Evolutionary conservation across 208 protist genomes (phyloP), one percentile per base, ranked within the genome.

Genomic region (Naegleria lovaniensis): DNA sequence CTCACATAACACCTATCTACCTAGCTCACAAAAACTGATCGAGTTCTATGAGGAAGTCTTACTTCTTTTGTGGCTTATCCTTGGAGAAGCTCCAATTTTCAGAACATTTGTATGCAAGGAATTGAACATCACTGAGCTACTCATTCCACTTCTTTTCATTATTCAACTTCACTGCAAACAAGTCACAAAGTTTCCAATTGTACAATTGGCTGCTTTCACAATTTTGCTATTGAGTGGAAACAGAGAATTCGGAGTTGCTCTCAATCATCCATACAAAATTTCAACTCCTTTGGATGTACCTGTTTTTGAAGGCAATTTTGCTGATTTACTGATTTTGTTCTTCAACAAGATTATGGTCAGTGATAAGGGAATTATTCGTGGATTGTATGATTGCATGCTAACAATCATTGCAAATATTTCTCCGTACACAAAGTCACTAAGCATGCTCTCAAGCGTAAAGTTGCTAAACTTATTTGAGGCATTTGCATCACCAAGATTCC

Each of bases 341-440:
- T 33, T 90, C 9, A 16, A 58, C 5, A 85, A 85, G 33, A 13
- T n/a, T 9, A 90, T 90, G 19, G 41, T 76, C n/a, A 51, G 40
- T 29, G 88, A 85, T 38, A 84, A 84, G 48, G 88, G 79, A n/a
- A 58, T 36, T 16, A 85, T 90, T 33, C 13, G 51, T 15, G 36
- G 38, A 38, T 58, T 90, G n/a, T 90, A 41, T 25, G 88, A 90
- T 38, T 90, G 88, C 22, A 48, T 90, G 48, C n/a, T 90, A 1
- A 90, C 88, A 7, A 76, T 76, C 4, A 39, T 90, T n/a, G 41
- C 48, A 13, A 90, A 90, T 25, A 58, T 90, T 36, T 90, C 88
- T 36, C 88, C 88, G 4, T 90, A 90, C 25, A 39, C 33, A 7
- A 90, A 90, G 36, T 40, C 51, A 25, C 19, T 90, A 41, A 76